phyloP scores from a whole-genome alignment of 2,329 filamentous ascomycete species.

The Tolypocladium endophyticum region DNA sequence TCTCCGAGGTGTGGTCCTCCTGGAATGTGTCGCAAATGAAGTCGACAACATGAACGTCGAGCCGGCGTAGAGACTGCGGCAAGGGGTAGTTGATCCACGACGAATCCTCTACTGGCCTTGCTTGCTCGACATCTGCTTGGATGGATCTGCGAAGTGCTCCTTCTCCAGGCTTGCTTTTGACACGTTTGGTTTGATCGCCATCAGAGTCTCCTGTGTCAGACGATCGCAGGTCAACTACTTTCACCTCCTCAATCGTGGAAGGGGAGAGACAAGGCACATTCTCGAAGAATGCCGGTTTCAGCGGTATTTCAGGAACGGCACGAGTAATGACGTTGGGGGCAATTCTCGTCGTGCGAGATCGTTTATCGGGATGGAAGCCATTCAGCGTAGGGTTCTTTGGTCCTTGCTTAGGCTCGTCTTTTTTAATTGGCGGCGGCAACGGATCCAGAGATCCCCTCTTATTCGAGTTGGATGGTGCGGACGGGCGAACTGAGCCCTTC shows the following conservation, averaged over 20 bases:
- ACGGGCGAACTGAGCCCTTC: constrained; percentile 9
- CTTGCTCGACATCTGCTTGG: constrained; percentile 10
- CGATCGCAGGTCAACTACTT: constrained; percentile 8
- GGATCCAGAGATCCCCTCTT: constrained; percentile 20
- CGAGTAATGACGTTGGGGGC: constrained; percentile 13
- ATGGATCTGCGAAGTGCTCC: background rate
- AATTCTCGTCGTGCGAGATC: constrained; percentile 18
- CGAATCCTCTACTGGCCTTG: constrained; percentile 14
- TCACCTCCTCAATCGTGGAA: constrained; percentile 10
- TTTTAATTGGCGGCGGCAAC: constrained; percentile 10
- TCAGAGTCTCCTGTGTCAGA: constrained; percentile 8
- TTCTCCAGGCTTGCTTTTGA: background rate
- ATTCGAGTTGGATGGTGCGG: constrained; percentile 15
- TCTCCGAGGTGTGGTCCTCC: constrained; percentile 43
- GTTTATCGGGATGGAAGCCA: constrained; percentile 23
- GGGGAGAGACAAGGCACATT: constrained; percentile 17
- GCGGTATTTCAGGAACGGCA: constrained; percentile 22
- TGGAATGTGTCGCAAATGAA: constrained; percentile 51
- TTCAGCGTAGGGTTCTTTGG: constrained; percentile 19
- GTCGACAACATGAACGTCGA: constrained; percentile 46
- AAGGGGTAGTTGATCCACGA: constrained; percentile 21
- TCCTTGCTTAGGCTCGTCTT: constrained; percentile 18
- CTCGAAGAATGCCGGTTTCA: constrained; percentile 27
- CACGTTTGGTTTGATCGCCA: background rate
- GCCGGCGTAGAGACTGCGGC: constrained; percentile 44